Conservation (phyloP, 192 early-diverging fungal species). For the Phlyctochytrium arcticum region DNA sequence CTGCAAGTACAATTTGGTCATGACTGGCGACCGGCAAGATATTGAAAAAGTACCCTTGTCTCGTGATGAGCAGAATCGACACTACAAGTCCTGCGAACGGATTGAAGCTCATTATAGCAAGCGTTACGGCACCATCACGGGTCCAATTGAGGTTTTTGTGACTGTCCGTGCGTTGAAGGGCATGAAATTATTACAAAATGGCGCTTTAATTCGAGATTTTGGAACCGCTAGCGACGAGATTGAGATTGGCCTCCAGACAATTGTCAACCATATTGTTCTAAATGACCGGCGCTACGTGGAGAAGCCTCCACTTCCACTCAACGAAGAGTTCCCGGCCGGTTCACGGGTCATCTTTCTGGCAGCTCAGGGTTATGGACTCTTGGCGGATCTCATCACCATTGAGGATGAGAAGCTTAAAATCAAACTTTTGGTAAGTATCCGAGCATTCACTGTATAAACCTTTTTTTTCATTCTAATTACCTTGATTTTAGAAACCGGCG, state of each 20-base stretch:
- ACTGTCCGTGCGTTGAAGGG: conserved; percentile 61
- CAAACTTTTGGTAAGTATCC: conserved; percentile 2
- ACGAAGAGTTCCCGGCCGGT: conserved; percentile 66
- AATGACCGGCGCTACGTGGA: conserved; percentile 70
- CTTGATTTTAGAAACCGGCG: conserved; percentile 5
- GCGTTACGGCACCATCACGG: conserved; percentile 67
- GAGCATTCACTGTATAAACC: background rate
- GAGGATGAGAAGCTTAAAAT: conserved; percentile 22
- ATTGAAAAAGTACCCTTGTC: conserved; percentile 38
- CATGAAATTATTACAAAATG: conserved; percentile 60
- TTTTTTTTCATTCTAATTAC: background rate
- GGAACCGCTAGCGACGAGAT: conserved; percentile 33
- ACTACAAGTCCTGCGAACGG: conserved; percentile 56
- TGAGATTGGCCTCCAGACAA: conserved; percentile 56
- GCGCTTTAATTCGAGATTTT: conserved; percentile 73
- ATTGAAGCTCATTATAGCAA: conserved; percentile 64
- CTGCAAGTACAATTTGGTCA: conserved; percentile 53
- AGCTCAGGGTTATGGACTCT: conserved; percentile 64
- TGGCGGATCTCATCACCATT: conserved; percentile 64
- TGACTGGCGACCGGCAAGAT: conserved; percentile 19
- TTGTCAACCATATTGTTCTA: conserved; percentile 48
- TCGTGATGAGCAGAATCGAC: conserved; percentile 41
- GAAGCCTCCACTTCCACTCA: conserved; percentile 59
- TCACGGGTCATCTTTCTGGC: conserved; percentile 82
- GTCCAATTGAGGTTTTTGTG: conserved; percentile 57